A percentile compares a stretch with the other conserved stretches of the same genome.
Conservation (phyloP, 192 early-diverging fungal genomes). For the Backusella liffmaniae region DNA sequence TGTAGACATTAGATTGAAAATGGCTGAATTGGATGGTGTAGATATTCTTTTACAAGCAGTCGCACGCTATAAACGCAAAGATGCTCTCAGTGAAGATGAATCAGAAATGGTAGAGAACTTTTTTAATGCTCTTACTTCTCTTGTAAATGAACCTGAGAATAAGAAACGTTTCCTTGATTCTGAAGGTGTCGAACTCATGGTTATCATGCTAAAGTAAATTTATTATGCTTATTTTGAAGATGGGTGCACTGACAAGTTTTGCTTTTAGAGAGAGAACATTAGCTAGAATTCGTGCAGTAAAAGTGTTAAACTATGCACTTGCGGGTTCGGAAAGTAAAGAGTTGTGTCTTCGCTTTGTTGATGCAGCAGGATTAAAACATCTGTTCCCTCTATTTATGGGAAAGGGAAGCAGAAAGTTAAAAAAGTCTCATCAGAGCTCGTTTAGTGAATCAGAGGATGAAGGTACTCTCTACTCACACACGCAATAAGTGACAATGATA, state of each 20-base stretch:
- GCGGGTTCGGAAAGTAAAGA: conserved; percentile 46
- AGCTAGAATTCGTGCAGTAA: conserved; percentile 78
- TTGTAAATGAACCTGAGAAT: conserved; percentile 63
- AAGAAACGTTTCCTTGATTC: conserved; percentile 75
- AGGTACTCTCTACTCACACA: conserved; percentile 32
- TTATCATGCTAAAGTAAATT: conserved; percentile 78
- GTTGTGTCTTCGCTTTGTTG: conserved; percentile 76
- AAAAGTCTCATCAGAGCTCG: conserved; percentile 69
- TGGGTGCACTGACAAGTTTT: not conserved
- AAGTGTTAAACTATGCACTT: conserved; percentile 81
- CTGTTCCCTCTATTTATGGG: conserved; percentile 86
- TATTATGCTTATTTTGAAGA: not conserved
- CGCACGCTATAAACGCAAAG: conserved; percentile 55
- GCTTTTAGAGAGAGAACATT: conserved; percentile 68
- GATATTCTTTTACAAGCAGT: conserved; percentile 16
- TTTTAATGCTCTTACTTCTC: conserved; percentile 78
- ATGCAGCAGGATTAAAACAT: conserved; percentile 78
- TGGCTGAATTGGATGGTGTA: conserved; percentile 16
- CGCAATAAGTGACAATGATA: not conserved
- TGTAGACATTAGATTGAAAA: conserved; percentile 21
- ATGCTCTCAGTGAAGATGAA: conserved; percentile 84
- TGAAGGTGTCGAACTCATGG: conserved; percentile 92
- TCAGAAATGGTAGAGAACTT: conserved; percentile 92
- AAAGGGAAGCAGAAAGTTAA: conserved; percentile 75
- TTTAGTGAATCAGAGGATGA: conserved; percentile 83